Base-by-base conservation (phyloP, 2,329 filamentous ascomycete species). In the Leptographium radiaticola region DNA sequence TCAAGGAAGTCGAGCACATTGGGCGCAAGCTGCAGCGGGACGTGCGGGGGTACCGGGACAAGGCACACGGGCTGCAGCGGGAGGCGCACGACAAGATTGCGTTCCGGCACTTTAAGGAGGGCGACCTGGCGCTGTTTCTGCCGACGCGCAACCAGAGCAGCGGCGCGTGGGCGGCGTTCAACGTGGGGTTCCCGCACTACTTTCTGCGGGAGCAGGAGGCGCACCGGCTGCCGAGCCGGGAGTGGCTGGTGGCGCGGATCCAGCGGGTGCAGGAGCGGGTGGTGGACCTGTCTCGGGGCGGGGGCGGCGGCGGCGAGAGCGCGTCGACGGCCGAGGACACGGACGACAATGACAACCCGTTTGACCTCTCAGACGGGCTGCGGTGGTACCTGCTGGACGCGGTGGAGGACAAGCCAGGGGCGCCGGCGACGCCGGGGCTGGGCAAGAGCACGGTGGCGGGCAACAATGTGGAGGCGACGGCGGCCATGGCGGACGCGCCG, bases 381-480 rank as follows among this genome's bases (percentile, higher is more conserved):
- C 83, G 91, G 38, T 98, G 93, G 93, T 97, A 96, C 68, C 78
- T 98, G 7, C 84, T 98, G 39, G 91, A 98, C 65, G 93, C 93
- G 0, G 77, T 81, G 2, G 93, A 98, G 68, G 93, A 98, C 68
- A 96, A 95, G 64, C 82, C 89, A 0, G 86, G 86, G 1, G 90
- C 89, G 2, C 93, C 93, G 0, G 84, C 86, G n/a, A 97, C 91
- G 0, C 91, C 93, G 0, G 90, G 91, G 0, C 77, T 95, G 53
- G 88, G 87, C 42, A 95, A 95, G 67, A 90, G 85, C 59, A 97
- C 93, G 0, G 90, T 96, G 16, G 89, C 89, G 13, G 85, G 87
- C 42, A 89, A 88, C 58, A 85, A 86, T 53, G 86, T 96, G 42
- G 89, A 93, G 66, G 93, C 89, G 2, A 85, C 84, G 63, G 93